These are phyloP conservation scores for Gymnopilus junonius DNA, from an alignment of 768 basidiomycete species.

Conservation along the genomic window DNA sequence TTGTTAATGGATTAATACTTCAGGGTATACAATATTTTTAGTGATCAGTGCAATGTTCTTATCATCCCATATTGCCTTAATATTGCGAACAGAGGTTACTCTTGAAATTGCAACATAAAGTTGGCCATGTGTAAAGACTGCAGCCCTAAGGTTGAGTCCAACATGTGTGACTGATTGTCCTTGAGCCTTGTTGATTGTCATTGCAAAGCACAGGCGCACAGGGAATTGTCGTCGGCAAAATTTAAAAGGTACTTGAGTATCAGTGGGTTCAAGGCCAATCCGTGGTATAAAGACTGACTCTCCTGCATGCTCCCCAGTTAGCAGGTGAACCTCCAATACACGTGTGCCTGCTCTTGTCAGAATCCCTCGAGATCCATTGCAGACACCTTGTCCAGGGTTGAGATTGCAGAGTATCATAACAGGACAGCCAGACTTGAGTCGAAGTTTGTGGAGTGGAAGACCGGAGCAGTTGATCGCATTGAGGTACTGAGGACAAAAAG, in stretches of 20 bases:
- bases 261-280: conserved; percentile 29
- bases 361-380: conserved; percentile 34
- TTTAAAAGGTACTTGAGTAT: conserved; percentile 30
- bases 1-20: no score
- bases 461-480: no score
- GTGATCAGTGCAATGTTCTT: no score
- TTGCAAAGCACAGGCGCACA: conserved; percentile 43
- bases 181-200: conserved; percentile 49
- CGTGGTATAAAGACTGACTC: conserved; percentile 40
- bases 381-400: conserved; percentile 27
- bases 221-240: conserved; percentile 40
- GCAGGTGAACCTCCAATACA: conserved; percentile 34
- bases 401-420: conserved; percentile 38
- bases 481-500: no score
- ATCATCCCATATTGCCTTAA: neutral
- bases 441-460: neutral
- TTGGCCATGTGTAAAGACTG: neutral
- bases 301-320: conserved; percentile 42
- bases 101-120: neutral
- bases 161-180: conserved; percentile 46
- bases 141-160: conserved; percentile 37
- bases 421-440: conserved; percentile 19
- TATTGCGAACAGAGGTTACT: neutral
- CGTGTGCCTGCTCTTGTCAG: conserved; percentile 17
- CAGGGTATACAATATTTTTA: no score